Evolutionary conservation across 208 protist species (phyloP).

Genomic region (Tritrichomonas musculus): DNA sequence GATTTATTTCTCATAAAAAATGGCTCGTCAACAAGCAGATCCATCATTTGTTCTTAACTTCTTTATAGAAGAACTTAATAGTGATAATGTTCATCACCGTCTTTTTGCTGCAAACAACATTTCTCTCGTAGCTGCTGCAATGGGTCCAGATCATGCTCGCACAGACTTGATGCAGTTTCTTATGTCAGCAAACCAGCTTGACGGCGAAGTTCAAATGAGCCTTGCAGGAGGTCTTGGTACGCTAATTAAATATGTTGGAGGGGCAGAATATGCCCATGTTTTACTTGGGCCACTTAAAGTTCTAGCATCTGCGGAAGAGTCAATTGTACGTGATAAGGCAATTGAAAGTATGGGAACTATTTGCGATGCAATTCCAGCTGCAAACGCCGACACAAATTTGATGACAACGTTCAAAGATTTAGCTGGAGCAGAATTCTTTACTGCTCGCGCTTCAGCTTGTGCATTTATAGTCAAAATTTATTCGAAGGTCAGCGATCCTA

Average conservation of each 20-base stretch:
- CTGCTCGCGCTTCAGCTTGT: neutral
- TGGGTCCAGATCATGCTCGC: conserved; percentile 11
- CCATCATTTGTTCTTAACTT: conserved; percentile 25
- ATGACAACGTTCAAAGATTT: neutral
- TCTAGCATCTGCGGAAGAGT: conserved; percentile 15
- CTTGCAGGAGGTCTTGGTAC: neutral
- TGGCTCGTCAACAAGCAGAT: conserved; percentile 25
- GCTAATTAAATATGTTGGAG: conserved; percentile 16
- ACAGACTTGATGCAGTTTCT: conserved; percentile 19
- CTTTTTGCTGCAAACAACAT: conserved; percentile 18
- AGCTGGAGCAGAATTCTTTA: conserved; percentile 7
- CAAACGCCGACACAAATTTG: neutral
- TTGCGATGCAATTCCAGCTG: neutral
- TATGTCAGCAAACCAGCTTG: conserved; percentile 2
- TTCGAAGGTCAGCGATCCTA: neutral
- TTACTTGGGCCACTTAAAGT: conserved; percentile 24
- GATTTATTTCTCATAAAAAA: neutral
- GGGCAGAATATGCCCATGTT: conserved; percentile 33
- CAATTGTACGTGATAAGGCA: neutral
- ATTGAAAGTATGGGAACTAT: neutral
- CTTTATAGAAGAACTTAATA: conserved; percentile 20
- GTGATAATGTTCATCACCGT: neutral
- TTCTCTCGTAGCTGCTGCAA: conserved; percentile 8
- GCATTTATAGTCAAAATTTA: conserved; percentile 1
- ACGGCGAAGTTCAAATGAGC: conserved; percentile 30